phyloP scores from a whole-genome alignment of 1,139 yeast species.

The Zygoascus sp. region DNA sequence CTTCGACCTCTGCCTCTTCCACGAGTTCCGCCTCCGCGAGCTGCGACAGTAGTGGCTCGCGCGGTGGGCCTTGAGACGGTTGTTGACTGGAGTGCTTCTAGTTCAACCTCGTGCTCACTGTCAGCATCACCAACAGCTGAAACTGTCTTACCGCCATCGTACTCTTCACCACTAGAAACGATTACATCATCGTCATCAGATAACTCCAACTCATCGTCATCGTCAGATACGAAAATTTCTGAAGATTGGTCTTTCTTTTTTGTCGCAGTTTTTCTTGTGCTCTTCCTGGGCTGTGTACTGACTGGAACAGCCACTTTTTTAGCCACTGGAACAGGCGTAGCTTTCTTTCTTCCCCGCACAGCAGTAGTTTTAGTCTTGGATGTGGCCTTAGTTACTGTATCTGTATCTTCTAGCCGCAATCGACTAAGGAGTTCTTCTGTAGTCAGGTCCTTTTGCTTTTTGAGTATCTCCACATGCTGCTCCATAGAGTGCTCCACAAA shows the following conservation, averaged over 20 bases:
- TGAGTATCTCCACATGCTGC: conserved; percentile 55
- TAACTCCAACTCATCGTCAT: not conserved
- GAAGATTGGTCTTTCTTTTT: not conserved
- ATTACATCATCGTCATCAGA: conserved; percentile 11
- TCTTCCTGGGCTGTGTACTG: not conserved
- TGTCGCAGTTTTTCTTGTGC: conserved; percentile 6
- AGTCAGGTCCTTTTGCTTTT: conserved; percentile 1
- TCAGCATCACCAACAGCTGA: no score
- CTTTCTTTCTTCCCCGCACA: conserved; percentile 4
- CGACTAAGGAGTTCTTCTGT: conserved; percentile 10
- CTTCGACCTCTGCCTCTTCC: conserved; percentile 8
- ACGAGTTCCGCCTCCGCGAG: not conserved
- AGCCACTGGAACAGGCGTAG: conserved; percentile 5
- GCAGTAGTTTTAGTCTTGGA: conserved; percentile 9
- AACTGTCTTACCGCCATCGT: conserved; percentile 3
- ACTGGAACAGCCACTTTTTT: no score
- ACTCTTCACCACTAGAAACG: conserved; percentile 6
- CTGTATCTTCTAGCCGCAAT: conserved; percentile 6
- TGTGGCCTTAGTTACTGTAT: conserved; percentile 4
- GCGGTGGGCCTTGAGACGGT: not conserved
- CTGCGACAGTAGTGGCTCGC: not conserved
- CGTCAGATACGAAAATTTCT: not conserved
- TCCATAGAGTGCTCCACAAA: conserved; percentile 66
- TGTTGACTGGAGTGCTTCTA: no score
- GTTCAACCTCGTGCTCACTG: no score